Conservation (phyloP, 768 basidiomycete species). For the Megacollybia marginata region DNA sequence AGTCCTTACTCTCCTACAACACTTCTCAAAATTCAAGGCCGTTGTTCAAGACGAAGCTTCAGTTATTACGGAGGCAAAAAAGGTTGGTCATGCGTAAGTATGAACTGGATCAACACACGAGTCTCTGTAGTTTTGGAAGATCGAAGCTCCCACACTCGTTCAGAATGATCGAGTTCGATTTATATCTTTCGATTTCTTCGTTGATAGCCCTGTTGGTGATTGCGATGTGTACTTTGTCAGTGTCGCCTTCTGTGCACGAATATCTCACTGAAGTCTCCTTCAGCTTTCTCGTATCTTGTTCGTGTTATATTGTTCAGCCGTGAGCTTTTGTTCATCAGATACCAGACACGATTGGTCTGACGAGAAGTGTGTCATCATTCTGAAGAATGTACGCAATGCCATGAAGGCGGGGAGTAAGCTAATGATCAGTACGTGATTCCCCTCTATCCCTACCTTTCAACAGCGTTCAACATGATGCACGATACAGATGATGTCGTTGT, state of each 20-base stretch:
- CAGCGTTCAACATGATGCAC: background rate
- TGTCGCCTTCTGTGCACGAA: background rate
- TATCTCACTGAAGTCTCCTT: background rate
- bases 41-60: slow-evolving; percentile 29
- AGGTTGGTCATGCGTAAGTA: background rate
- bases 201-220: slow-evolving; percentile 23
- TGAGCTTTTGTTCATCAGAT: background rate
- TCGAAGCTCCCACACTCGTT: slow-evolving; percentile 26
- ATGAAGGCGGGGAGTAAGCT: slow-evolving; percentile 27
- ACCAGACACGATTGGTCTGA: slow-evolving; percentile 37
- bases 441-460: background rate
- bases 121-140: slow-evolving; percentile 12
- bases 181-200: slow-evolving; percentile 30
- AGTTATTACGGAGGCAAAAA: slow-evolving; percentile 21
- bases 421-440: slow-evolving; percentile 32
- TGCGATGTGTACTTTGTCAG: slow-evolving; percentile 36
- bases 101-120: background rate
- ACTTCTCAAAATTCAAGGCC: slow-evolving; percentile 25
- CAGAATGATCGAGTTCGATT: slow-evolving; percentile 28
- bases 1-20: slow-evolving; percentile 23
- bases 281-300: slow-evolving; percentile 31
- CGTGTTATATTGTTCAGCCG: background rate
- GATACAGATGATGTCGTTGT: slow-evolving; percentile 32
- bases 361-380: slow-evolving; percentile 24
- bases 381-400: slow-evolving; percentile 24